Conservation (phyloP, 306 rosid species). For the Mucuna pruriens region DNA sequence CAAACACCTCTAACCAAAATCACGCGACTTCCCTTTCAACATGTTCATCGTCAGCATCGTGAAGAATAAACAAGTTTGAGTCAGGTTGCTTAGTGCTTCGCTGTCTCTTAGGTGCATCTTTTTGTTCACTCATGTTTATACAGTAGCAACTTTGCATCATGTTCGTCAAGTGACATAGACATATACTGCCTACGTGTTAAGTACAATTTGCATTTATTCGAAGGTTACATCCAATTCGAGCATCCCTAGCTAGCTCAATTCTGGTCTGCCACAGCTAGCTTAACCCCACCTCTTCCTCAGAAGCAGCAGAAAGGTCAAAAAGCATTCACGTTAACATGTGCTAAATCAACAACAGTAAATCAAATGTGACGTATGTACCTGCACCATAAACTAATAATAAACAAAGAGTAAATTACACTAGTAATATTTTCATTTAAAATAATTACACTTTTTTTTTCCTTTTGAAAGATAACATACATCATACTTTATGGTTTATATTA, state of each 20-base stretch:
- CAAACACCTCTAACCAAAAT: not conserved
- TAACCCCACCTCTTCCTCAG: slow-evolving; percentile 22
- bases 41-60: not conserved
- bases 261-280: slow-evolving; percentile 25
- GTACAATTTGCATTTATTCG: slow-evolving; percentile 23
- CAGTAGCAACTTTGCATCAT: not conserved
- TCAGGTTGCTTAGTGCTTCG: not conserved
- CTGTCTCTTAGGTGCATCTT: not conserved
- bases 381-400: not conserved
- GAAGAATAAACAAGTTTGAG: not conserved
- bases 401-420: not conserved
- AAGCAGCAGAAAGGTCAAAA: not conserved
- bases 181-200: slow-evolving; percentile 12
- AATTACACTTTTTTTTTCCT: too few relatives aligned
- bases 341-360: not conserved
- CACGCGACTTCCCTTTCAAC: not conserved
- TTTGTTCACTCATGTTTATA: slow-evolving; percentile 9
- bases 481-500: not conserved
- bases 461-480: too few relatives aligned
- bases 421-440: too few relatives aligned
- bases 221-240: slow-evolving; percentile 13
- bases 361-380: not conserved
- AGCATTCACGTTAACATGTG: not conserved
- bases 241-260: slow-evolving; percentile 1
- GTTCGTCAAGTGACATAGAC: not conserved